Conservation (phyloP, 257 asterid genomes). For the Solanum commersonii region DNA sequence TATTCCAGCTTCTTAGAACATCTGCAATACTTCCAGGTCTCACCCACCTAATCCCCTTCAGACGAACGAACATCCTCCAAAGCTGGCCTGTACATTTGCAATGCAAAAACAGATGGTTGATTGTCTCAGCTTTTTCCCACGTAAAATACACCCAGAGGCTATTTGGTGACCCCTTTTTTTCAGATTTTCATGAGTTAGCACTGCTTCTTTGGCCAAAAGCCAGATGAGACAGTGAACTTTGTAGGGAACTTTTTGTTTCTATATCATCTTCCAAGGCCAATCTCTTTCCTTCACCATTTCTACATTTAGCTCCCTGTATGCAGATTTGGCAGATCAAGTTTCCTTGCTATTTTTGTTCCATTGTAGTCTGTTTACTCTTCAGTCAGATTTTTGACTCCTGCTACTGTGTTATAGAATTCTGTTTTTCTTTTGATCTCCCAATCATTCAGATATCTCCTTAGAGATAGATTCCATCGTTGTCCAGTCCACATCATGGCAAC, state of each 20-base stretch:
- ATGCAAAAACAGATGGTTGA: background rate
- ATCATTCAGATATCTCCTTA: background rate
- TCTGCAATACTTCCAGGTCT: background rate
- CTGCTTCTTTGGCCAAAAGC: background rate
- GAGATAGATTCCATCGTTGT: background rate
- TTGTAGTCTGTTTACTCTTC: background rate
- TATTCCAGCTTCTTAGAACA: background rate
- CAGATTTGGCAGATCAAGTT: background rate
- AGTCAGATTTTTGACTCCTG: background rate
- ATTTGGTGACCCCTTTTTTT: background rate
- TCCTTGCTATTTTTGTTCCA: background rate
- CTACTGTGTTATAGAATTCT: background rate
- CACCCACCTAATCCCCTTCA: background rate
- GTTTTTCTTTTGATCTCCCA: background rate
- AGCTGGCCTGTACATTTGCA: background rate
- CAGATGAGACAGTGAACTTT: background rate
- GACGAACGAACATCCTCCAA: background rate
- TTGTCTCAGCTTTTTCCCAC: background rate
- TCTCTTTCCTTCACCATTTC: background rate
- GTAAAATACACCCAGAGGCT: background rate
- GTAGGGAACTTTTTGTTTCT: background rate
- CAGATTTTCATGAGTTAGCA: background rate
- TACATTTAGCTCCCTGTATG: background rate
- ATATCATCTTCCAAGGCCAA: background rate
- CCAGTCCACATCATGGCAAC: background rate